Percentiles rank a stretch among this genome's conserved stretches.
Conservation (phyloP, 495 filamentous ascomycete species). For the Patellaria atrata region DNA sequence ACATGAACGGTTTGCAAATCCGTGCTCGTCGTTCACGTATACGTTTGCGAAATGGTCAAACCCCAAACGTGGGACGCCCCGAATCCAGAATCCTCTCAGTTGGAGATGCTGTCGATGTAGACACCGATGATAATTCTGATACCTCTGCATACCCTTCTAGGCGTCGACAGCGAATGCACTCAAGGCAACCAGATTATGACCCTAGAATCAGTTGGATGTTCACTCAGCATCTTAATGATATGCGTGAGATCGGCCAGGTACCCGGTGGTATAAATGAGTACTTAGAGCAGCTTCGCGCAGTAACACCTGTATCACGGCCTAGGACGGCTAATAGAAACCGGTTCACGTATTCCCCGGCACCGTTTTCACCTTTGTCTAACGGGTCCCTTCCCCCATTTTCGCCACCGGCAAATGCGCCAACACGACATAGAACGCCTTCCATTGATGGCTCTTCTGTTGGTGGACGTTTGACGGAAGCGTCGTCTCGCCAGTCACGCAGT, state of each 20-base stretch:
- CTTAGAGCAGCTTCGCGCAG: constrained; percentile 15
- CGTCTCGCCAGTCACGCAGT: no score
- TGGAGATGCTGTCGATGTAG: constrained; percentile 13
- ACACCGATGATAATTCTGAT: constrained; percentile 20
- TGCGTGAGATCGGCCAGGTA: constrained; percentile 12
- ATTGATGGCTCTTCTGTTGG: constrained; percentile 14
- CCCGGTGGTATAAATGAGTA: constrained; percentile 12
- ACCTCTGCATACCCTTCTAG: constrained; percentile 7
- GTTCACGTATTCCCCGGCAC: constrained; percentile 10
- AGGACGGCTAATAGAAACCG: constrained; percentile 21
- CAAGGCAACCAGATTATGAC: constrained; percentile 18
- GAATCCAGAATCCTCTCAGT: constrained; percentile 9
- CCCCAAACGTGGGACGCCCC: constrained; percentile 9
- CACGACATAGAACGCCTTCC: constrained; percentile 12
- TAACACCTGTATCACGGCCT: constrained; percentile 21
- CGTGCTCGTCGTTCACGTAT: constrained; percentile 15
- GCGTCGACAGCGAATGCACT: constrained; percentile 4
- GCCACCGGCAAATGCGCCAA: constrained; percentile 8
- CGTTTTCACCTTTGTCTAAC: constrained; percentile 9
- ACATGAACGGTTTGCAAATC: constrained; percentile 15
- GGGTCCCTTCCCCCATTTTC: constrained; percentile 8
- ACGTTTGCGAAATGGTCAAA: constrained; percentile 11
- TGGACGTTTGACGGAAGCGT: no score
- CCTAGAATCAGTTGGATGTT: constrained; percentile 24
- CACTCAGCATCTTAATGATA: constrained; percentile 17